Base-by-base conservation (phyloP, 495 filamentous ascomycete species). In the Astrothelium macrocarpum region DNA sequence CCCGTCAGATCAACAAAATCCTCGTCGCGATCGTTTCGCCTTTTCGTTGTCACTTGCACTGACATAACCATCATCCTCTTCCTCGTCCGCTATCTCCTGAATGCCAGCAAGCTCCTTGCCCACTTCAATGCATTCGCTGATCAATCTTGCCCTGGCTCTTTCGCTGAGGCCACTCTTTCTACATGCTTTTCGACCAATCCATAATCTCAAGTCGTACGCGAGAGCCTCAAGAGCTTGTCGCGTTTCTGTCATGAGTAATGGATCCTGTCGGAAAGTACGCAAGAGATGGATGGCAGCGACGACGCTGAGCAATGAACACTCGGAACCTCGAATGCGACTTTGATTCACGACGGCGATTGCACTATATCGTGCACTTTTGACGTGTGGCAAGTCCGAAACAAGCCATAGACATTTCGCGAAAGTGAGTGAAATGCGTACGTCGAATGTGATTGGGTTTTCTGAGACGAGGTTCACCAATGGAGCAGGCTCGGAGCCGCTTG, bases 381-480 rank as follows among this genome's bases (percentile, higher is more conserved):
- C 1, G 29, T 23, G 73, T 76, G 12, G 78, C 79, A n/a, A 56
- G 49, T 56, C 49, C 20, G 80, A 75, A 20, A 91, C 78, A 43
- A 93, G 82, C 12, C 87, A 81, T 14, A 89, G 84, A 59, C 88
- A 87, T 83, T 91, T 92, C 10, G 91, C 90, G 65, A 90, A 90
- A 25, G 86, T 83, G 11, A 95, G 82, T 2, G 90, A 85, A 64
- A 88, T 81, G 18, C 79, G 79, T 26, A 90, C 82, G 67, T 93
- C 90, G 1, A 81, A 79, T 4, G 82, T 78, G 20, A 85, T 65
- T 5, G 74, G 71, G 1, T 63, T 49, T 26, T 71, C 67, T 26
- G 63, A 62, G 49, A 75, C 66, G 5, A 70, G 49, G 62, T 76
- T 74, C 32, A 72, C 68, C 28, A 73, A 62, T 0, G 60, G 39